These are phyloP conservation scores for Pelargonium cotyledonis DNA, from an alignment of 441 rosid species.

Conservation along the genomic window DNA sequence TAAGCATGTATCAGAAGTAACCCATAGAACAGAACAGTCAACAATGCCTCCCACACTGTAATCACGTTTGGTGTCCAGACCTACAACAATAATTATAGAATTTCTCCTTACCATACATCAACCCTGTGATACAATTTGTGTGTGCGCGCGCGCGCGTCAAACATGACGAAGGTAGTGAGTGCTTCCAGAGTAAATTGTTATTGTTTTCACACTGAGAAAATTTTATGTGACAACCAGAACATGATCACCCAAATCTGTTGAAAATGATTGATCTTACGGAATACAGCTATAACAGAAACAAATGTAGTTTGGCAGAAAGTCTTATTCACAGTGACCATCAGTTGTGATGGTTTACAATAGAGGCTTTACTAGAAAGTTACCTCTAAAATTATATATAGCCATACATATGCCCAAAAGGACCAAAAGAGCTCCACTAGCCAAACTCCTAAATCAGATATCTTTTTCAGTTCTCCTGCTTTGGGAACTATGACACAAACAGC, in stretches of 20 bases:
- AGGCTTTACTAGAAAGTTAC: slow-evolving; percentile 26
- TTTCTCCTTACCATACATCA: slow-evolving; percentile 8
- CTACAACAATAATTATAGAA: slow-evolving; percentile 32
- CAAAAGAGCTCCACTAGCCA: slow-evolving; percentile 94
- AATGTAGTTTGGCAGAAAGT: too few relatives aligned
- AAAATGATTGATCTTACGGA: too few relatives aligned
- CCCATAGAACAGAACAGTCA: slow-evolving; percentile 77
- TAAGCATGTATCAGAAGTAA: slow-evolving; percentile 71
- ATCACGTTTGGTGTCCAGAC: slow-evolving; percentile 85
- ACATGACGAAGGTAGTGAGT: neutral
- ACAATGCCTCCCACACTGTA: slow-evolving; percentile 76
- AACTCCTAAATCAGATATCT: slow-evolving; percentile 84
- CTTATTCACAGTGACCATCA: too few relatives aligned
- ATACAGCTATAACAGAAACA: too few relatives aligned
- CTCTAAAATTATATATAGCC: slow-evolving; percentile 91
- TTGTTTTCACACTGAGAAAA: neutral
- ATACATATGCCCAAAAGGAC: slow-evolving; percentile 96
- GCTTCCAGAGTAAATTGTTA: slow-evolving; percentile 1
- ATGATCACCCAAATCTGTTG: too few relatives aligned
- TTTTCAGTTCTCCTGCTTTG: slow-evolving; percentile 85
- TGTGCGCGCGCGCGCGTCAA: neutral
- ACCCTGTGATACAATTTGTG: too few relatives aligned
- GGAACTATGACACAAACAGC: slow-evolving; percentile 94
- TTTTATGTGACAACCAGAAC: too few relatives aligned
- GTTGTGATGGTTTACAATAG: too few relatives aligned